phyloP scores from a whole-genome alignment of 208 protist species.

The Phytomonas francai region DNA sequence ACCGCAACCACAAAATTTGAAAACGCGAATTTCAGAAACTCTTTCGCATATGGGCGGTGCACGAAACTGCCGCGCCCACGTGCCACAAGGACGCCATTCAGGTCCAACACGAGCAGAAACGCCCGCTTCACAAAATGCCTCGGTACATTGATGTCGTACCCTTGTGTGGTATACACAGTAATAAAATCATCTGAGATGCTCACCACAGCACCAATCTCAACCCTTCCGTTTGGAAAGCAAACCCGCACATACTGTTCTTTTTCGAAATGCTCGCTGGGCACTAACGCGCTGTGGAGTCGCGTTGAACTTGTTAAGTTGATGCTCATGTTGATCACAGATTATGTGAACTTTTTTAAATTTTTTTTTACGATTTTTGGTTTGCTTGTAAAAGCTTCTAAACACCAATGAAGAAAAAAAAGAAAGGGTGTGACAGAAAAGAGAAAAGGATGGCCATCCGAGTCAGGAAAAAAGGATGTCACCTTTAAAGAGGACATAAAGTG shows the following conservation, averaged over 20 bases:
- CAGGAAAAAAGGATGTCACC: neutral
- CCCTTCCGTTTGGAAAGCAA: conserved; percentile 38
- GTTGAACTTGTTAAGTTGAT: neutral
- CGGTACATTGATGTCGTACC: conserved; percentile 69
- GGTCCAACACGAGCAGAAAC: conserved; percentile 81
- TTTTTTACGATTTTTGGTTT: conserved; percentile 8
- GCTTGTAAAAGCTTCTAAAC: neutral
- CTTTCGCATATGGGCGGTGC: conserved; percentile 55
- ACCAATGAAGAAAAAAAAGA: conserved; percentile 8
- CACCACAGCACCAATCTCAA: conserved; percentile 75
- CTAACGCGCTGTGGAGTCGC: conserved; percentile 1
- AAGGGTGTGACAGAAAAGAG: conserved; percentile 3
- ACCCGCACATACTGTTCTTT: conserved; percentile 84
- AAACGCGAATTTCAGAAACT: conserved; percentile 83
- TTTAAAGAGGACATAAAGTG: neutral
- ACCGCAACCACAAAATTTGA: conserved; percentile 85
- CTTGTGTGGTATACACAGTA: conserved; percentile 66
- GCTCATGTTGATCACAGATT: neutral
- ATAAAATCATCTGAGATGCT: conserved; percentile 33
- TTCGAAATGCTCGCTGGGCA: conserved; percentile 57
- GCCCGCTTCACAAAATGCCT: conserved; percentile 52
- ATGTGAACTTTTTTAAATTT: neutral
- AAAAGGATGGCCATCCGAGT: neutral
- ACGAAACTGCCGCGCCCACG: conserved; percentile 60
- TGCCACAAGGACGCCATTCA: conserved; percentile 86